Percentiles rank a stretch among this genome's conserved stretches.
Conservation (phyloP, 129 eudicot genomes). For the Centrapalus pauciflorus region DNA sequence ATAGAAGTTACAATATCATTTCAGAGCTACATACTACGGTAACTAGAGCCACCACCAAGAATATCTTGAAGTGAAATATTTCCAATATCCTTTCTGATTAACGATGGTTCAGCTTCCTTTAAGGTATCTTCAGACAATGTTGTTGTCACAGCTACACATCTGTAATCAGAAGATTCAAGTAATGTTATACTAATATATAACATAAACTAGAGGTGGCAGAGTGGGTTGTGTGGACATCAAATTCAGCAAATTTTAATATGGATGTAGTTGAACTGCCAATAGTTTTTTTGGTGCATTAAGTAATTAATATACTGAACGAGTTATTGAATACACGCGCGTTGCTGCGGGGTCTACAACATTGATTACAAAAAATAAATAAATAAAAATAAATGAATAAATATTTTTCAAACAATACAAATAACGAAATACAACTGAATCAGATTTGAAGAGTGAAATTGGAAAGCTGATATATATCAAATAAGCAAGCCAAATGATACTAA, state of each 20-base stretch:
- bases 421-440: too few relatives aligned
- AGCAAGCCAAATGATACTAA: too few relatives aligned
- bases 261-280: not conserved
- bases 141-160: conserved; percentile 97
- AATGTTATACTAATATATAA: conserved; percentile 1
- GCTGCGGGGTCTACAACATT: too few relatives aligned
- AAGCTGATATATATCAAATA: too few relatives aligned
- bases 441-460: too few relatives aligned
- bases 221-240: not conserved
- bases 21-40: conserved; percentile 72
- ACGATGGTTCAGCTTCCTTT: conserved; percentile 61
- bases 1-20: conserved; percentile 20
- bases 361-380: not conserved
- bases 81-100: conserved; percentile 79
- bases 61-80: conserved; percentile 74
- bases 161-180: conserved; percentile 35
- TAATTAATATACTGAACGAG: not conserved
- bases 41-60: conserved; percentile 84
- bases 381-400: too few relatives aligned
- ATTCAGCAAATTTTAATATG: too few relatives aligned
- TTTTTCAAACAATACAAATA: too few relatives aligned
- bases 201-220: not conserved
- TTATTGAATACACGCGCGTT: too few relatives aligned
- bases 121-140: conserved; percentile 77
- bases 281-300: not conserved